Conservation (phyloP, 2,329 filamentous ascomycete genomes). For the Penicillium sp. region DNA sequence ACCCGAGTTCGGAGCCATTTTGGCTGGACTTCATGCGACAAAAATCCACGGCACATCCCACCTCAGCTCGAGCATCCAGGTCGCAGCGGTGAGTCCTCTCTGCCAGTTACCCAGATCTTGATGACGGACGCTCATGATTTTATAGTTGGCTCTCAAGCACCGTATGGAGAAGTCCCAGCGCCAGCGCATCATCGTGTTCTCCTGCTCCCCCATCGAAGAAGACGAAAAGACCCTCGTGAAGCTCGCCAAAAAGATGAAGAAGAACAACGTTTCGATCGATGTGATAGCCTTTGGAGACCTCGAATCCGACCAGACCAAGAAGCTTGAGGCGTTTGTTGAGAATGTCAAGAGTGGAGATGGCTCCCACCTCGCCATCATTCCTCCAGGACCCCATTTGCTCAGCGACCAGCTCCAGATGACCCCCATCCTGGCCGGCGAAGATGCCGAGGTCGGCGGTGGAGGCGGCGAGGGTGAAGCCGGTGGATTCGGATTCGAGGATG, state of each 20-base stretch:
- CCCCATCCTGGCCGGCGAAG: constrained; percentile 85
- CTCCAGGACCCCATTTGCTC: constrained; percentile 85
- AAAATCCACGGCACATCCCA: constrained; percentile 90
- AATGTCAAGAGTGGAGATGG: constrained; percentile 89
- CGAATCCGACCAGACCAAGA: constrained; percentile 82
- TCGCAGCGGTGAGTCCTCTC: constrained; percentile 73
- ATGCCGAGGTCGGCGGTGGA: constrained; percentile 55
- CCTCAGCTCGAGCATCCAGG: constrained; percentile 90
- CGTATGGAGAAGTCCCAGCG: constrained; percentile 96
- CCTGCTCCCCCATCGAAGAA: constrained; percentile 89
- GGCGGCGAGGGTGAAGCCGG: constrained; percentile 55
- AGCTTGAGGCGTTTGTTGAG: constrained; percentile 91
- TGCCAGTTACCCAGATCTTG: background rate
- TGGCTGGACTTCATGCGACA: constrained; percentile 87
- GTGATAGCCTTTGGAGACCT: constrained; percentile 94
- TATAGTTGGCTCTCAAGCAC: constrained; percentile 93
- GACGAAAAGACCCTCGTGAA: constrained; percentile 85
- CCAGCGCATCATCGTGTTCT: constrained; percentile 95
- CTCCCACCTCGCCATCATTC: constrained; percentile 87
- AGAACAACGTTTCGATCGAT: constrained; percentile 90
- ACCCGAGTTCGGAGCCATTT: constrained; percentile 91
- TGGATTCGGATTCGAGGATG: constrained; percentile 76
- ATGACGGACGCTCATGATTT: constrained; percentile 12
- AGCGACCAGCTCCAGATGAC: constrained; percentile 89
- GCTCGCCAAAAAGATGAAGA: constrained; percentile 98